A percentile compares a stretch with the other conserved stretches of the same genome.
These are phyloP conservation scores for Uronychia binucleata DNA, from an alignment of 73 alveolate species.

Conservation along the genomic window DNA sequence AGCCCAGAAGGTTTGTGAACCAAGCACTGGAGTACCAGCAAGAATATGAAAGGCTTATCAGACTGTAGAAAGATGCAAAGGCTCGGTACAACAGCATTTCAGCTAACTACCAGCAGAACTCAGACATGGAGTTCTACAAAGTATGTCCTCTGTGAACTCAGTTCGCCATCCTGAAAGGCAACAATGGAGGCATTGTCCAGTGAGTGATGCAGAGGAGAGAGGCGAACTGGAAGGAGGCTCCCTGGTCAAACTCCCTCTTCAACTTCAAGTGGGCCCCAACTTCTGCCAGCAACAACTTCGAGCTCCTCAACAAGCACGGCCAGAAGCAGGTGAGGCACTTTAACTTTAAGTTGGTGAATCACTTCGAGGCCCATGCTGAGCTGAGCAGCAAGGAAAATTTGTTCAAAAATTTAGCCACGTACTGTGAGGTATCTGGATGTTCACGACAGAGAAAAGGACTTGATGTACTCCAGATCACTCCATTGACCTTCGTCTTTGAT, in stretches of 20 bases:
- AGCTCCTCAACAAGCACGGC: conserved; percentile 50
- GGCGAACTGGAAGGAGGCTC: background rate
- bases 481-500: conserved; percentile 64
- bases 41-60: background rate
- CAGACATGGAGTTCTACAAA: background rate
- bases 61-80: background rate
- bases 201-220: background rate
- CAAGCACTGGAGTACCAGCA: background rate
- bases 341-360: conserved; percentile 12
- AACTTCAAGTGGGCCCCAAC: conserved; percentile 78
- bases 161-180: background rate
- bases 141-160: background rate
- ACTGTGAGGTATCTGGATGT: background rate
- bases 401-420: conserved; percentile 2
- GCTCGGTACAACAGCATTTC: background rate
- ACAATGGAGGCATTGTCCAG: background rate
- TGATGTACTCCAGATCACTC: conserved; percentile 82
- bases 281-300: conserved; percentile 68
- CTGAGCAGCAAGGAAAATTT: conserved; percentile 8
- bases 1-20: background rate
- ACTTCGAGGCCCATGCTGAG: conserved; percentile 1
- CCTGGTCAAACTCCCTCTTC: conserved; percentile 43
- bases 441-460: conserved; percentile 21
- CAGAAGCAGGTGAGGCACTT: conserved; percentile 38
- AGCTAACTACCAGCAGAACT: background rate